Conservation (phyloP, 176 grass and related monocot species). For the Oryza nivara region DNA sequence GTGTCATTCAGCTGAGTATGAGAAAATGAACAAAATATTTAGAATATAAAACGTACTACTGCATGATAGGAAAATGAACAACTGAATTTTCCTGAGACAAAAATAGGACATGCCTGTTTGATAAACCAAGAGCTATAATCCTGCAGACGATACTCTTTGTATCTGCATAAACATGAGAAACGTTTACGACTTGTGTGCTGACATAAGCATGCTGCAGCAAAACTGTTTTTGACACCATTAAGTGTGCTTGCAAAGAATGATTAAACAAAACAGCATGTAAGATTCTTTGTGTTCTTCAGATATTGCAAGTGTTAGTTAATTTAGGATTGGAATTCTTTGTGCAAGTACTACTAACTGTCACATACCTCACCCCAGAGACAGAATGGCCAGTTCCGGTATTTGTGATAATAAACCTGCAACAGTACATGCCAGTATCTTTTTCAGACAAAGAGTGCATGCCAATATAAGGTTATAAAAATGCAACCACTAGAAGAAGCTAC, state of each 20-base stretch:
- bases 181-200: constrained; percentile 7
- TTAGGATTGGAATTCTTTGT: not conserved
- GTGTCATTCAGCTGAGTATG: constrained; percentile 75
- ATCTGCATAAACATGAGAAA: constrained; percentile 57
- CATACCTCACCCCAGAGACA: constrained; percentile 77
- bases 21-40: constrained; percentile 25
- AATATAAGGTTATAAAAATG: not conserved
- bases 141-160: constrained; percentile 92
- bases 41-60: constrained; percentile 28
- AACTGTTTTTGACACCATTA: not conserved
- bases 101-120: constrained; percentile 66
- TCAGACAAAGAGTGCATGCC: constrained; percentile 21
- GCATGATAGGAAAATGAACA: constrained; percentile 30
- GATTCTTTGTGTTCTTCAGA: not conserved
- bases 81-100: not conserved
- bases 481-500: not conserved
- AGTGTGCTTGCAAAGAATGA: not conserved
- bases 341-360: constrained; percentile 17
- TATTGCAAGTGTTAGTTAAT: not conserved
- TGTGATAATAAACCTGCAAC: constrained; percentile 94
- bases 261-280: not conserved
- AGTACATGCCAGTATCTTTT: constrained; percentile 19
- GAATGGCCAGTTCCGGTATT: constrained; percentile 79
- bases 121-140: constrained; percentile 98
- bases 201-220: not conserved